Conservation (phyloP, 2,329 filamentous ascomycete genomes). For the Colletotrichum chrysophilum region DNA sequence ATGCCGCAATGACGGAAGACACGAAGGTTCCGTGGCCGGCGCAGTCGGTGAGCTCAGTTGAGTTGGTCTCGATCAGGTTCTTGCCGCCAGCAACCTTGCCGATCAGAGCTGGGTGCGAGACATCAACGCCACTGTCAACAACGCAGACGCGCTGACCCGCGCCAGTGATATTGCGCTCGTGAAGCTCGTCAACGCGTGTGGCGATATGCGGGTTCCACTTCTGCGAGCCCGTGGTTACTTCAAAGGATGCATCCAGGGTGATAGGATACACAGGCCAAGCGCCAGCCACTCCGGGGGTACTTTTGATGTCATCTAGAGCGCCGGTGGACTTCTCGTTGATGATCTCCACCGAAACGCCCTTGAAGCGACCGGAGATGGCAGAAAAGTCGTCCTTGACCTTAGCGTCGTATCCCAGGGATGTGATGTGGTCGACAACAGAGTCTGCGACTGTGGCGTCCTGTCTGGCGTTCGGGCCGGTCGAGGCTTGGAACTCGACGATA, state of each 20-base stretch:
- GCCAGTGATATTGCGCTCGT: conserved; percentile 23
- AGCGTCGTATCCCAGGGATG: conserved; percentile 10
- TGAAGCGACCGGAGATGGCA: conserved; percentile 7
- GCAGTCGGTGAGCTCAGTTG: conserved; percentile 20
- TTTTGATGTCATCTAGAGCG: conserved; percentile 17
- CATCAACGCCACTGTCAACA: conserved; percentile 25
- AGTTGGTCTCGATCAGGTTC: conserved; percentile 23
- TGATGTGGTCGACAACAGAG: conserved; percentile 3
- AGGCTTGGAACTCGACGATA: conserved; percentile 13
- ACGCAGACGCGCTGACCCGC: conserved; percentile 24
- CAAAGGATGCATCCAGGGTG: conserved; percentile 24
- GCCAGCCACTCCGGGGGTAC: not conserved
- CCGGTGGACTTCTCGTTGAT: not conserved
- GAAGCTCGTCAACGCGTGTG: conserved; percentile 22
- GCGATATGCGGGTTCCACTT: conserved; percentile 24
- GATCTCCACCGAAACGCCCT: conserved; percentile 15
- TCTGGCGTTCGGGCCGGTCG: not conserved
- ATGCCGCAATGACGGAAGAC: conserved; percentile 13
- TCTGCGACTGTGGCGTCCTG: not conserved
- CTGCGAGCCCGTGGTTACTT: not conserved
- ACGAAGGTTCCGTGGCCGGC: conserved; percentile 26
- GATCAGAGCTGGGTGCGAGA: conserved; percentile 17
- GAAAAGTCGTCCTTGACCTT: conserved; percentile 15
- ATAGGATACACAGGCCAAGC: conserved; percentile 15
- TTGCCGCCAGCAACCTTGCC: conserved; percentile 23